These are phyloP conservation scores for Zizania latifolia DNA, from an alignment of 176 grass and related monocot genomes.

Conservation along the genomic window DNA sequence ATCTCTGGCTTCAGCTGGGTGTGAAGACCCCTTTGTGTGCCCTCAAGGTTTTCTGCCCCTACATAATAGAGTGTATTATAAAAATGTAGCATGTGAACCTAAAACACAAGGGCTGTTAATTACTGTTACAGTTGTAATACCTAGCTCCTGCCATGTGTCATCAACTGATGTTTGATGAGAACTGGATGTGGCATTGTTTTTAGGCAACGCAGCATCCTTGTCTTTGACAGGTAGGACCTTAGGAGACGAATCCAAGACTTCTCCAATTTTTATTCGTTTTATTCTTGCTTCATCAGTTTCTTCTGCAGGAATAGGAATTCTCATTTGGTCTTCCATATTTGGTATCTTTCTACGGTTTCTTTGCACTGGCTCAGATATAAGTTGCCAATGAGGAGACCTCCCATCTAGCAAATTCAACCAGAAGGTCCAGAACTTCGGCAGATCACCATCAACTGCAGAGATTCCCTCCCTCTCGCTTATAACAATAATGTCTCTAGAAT, in stretches of 20 bases:
- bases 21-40: slow-evolving; percentile 56
- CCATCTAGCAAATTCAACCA: slow-evolving; percentile 72
- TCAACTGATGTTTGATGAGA: slow-evolving; percentile 37
- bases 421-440: slow-evolving; percentile 65
- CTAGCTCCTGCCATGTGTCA: slow-evolving; percentile 47
- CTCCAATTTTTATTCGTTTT: slow-evolving; percentile 56
- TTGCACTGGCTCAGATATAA: slow-evolving; percentile 62
- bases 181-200: slow-evolving; percentile 21
- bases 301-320: slow-evolving; percentile 25
- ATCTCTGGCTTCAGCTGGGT: slow-evolving; percentile 63
- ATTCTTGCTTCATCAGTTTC: slow-evolving; percentile 49
- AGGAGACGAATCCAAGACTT: slow-evolving; percentile 31
- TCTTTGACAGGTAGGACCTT: slow-evolving; percentile 29
- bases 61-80: slow-evolving; percentile 32
- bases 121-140: slow-evolving; percentile 36
- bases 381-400: slow-evolving; percentile 61
- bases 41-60: slow-evolving; percentile 49
- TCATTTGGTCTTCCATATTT: slow-evolving; percentile 35
- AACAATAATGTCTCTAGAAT: slow-evolving; percentile 59
- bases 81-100: slow-evolving; percentile 2
- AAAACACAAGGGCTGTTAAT: slow-evolving; percentile 11
- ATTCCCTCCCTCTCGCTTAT: slow-evolving; percentile 66
- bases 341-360: slow-evolving; percentile 74
- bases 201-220: slow-evolving; percentile 21
- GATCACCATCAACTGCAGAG: slow-evolving; percentile 58